These are phyloP conservation scores for Adiantum capillusveneris DNA, from an alignment of 75 land plant species.

Conservation along the genomic window DNA sequence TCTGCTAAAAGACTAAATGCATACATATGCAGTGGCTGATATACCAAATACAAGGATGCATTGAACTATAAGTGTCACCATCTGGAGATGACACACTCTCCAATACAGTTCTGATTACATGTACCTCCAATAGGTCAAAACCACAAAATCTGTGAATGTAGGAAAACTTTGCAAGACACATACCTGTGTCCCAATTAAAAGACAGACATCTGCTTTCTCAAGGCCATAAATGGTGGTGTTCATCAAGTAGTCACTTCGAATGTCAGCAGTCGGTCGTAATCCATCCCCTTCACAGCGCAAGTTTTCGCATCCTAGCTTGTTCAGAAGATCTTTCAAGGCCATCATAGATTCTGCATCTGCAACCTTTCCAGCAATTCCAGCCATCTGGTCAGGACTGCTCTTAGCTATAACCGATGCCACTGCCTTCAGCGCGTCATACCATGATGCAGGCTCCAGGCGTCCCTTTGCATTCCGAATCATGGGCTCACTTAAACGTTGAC, in stretches of 20 bases:
- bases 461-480: slow-evolving; percentile 95
- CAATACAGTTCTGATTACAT: too few species aligned
- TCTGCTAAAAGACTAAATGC: too few species aligned
- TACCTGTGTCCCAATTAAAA: slow-evolving; percentile 92
- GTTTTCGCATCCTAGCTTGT: slow-evolving; percentile 86
- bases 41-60: too few species aligned
- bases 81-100: background rate
- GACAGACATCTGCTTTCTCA: slow-evolving; percentile 81
- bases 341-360: slow-evolving; percentile 99
- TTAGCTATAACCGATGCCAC: slow-evolving; percentile 64
- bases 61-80: too few species aligned
- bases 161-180: too few species aligned
- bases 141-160: too few species aligned
- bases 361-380: slow-evolving; percentile 82
- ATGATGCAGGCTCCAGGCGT: slow-evolving; percentile 70
- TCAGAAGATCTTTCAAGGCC: slow-evolving; percentile 84
- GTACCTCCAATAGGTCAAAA: too few species aligned
- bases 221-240: slow-evolving; percentile 72
- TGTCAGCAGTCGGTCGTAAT: slow-evolving; percentile 51
- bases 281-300: slow-evolving; percentile 87
- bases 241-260: slow-evolving; percentile 64
- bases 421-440: slow-evolving; percentile 84
- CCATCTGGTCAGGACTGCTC: slow-evolving; percentile 79
- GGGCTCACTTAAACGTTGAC: slow-evolving; percentile 94
- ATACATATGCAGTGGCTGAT: too few species aligned